phyloP scores from a whole-genome alignment of 176 grass and related monocot genomes.

The Saccharum spontaneum region DNA sequence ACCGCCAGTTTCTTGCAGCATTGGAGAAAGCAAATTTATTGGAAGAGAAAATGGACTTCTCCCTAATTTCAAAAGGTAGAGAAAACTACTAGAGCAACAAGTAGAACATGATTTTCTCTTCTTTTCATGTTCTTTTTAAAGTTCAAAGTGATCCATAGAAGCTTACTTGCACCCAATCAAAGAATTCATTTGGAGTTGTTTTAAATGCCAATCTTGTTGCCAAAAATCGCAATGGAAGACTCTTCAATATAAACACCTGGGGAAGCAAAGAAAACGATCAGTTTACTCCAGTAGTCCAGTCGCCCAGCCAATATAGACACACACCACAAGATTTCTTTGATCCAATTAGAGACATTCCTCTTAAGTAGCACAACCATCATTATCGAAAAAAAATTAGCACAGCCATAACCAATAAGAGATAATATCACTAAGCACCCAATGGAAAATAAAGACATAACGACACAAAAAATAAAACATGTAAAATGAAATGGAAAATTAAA shows the following conservation, averaged over 20 bases:
- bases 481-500: neutral
- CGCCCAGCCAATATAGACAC: neutral
- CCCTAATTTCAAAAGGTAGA: neutral
- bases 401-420: conserved; percentile 3
- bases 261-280: neutral
- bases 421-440: neutral
- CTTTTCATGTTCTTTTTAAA: neutral
- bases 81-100: conserved; percentile 5
- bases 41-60: neutral
- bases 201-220: conserved; percentile 68
- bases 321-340: neutral
- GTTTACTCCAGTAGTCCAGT: neutral
- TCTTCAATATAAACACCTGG: conserved; percentile 80
- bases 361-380: neutral
- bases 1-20: neutral
- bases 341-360: neutral
- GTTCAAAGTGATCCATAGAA: neutral
- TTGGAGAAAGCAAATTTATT: neutral
- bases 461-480: conserved; percentile 7
- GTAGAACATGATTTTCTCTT: neutral
- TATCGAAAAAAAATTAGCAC: neutral
- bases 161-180: conserved; percentile 83
- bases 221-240: conserved; percentile 61
- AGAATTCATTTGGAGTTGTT: conserved; percentile 46
- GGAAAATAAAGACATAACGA: conserved; percentile 7